A percentile compares a stretch with the other conserved stretches of the same genome.
phyloP scores from a whole-genome alignment of 371 early-diverging fungal species.

The Nematocida sp. region DNA sequence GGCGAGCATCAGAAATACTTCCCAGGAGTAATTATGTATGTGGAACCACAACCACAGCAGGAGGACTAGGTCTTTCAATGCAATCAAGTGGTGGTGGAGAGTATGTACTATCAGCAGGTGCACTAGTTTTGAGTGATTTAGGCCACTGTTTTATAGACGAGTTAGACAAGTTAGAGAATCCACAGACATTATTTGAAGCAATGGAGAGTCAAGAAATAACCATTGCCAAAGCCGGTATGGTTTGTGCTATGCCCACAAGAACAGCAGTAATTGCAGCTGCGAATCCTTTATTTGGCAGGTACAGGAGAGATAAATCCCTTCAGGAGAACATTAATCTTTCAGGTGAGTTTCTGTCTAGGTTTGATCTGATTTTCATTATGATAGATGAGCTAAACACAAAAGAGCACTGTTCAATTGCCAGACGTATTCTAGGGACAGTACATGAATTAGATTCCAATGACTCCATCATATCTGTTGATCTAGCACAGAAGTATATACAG shows the following conservation, averaged over 20 bases:
- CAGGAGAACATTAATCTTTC: constrained; percentile 67
- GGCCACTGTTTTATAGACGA: constrained; percentile 75
- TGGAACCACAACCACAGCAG: constrained; percentile 74
- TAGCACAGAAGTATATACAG: constrained; percentile 72
- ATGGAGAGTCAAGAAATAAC: constrained; percentile 68
- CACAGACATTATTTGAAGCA: constrained; percentile 63
- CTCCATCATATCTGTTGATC: constrained; percentile 58
- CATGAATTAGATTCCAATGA: not conserved
- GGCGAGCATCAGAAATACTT: constrained; percentile 71
- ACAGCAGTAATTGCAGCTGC: constrained; percentile 68
- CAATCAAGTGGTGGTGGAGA: constrained; percentile 76
- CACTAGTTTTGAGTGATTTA: constrained; percentile 73
- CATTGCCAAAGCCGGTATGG: constrained; percentile 69
- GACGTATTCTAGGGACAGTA: not conserved
- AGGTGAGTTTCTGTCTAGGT: constrained; percentile 62
- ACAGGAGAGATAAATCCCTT: constrained; percentile 66
- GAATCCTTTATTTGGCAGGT: constrained; percentile 68
- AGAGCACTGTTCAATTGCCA: constrained; percentile 48
- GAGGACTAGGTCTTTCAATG: constrained; percentile 77
- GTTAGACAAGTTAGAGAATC: constrained; percentile 73
- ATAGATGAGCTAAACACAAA: constrained; percentile 56
- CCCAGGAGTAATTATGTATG: constrained; percentile 73
- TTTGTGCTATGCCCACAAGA: constrained; percentile 66
- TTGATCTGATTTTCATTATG: constrained; percentile 67
- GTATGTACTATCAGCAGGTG: constrained; percentile 76